Conservation (phyloP, 305 asterid species). For the Salvia sclarea region DNA sequence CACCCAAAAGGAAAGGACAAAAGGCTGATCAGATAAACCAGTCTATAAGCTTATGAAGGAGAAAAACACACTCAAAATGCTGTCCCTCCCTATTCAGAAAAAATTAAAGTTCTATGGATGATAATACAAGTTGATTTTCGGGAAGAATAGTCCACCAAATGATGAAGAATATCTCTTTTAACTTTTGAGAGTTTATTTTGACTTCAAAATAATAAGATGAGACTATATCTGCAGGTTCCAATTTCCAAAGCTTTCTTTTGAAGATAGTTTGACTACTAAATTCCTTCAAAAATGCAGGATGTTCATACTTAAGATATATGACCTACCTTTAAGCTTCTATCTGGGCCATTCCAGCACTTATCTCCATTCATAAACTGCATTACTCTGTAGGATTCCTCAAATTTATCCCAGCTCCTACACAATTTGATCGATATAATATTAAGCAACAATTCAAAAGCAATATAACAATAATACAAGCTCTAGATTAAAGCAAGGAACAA, state of each 20-base stretch:
- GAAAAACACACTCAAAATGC: conserved; percentile 1
- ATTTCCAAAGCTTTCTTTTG: conserved; percentile 5
- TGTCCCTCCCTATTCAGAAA: conserved; percentile 16
- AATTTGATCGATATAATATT: conserved; percentile 23
- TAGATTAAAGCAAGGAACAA: conserved; percentile 22
- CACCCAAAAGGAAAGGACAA: not conserved
- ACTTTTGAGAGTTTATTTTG: not conserved
- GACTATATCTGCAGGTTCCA: not conserved
- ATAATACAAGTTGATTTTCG: conserved; percentile 23
- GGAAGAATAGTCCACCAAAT: conserved; percentile 7
- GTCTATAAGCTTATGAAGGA: conserved; percentile 4
- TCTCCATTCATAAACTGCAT: conserved; percentile 85
- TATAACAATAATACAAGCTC: conserved; percentile 1
- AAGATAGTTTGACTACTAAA: conserved; percentile 10
- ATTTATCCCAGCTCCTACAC: conserved; percentile 87
- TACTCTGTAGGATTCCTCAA: conserved; percentile 72
- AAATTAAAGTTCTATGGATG: conserved; percentile 14
- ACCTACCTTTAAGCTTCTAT: conserved; percentile 83
- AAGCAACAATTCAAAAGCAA: not conserved
- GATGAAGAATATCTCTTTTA: not conserved
- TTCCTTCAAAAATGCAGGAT: conserved; percentile 23
- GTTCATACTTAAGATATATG: conserved; percentile 7
- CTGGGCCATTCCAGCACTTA: conserved; percentile 98
- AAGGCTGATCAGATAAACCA: not conserved
- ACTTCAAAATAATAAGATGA: not conserved